phyloP scores from a whole-genome alignment of 2,329 filamentous ascomycete species.

The Acephala macrosclerotiorum region DNA sequence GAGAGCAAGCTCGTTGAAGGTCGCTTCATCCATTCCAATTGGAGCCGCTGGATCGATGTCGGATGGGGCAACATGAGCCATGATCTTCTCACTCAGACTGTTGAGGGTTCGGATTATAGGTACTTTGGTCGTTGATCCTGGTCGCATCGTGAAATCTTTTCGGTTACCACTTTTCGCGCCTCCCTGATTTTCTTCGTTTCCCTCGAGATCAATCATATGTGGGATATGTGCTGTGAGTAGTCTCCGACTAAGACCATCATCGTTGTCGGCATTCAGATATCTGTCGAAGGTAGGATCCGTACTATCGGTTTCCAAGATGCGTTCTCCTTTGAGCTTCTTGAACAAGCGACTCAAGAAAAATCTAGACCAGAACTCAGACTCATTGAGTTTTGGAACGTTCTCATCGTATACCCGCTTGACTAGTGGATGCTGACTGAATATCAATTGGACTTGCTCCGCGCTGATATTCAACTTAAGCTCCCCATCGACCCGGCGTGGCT shows the following conservation, averaged over 20 bases:
- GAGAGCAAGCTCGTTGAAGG: conserved; percentile 77
- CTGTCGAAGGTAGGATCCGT: conserved; percentile 84
- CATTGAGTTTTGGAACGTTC: conserved; percentile 81
- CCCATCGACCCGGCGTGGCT: conserved; percentile 77
- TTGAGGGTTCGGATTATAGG: conserved; percentile 92
- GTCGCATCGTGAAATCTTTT: conserved; percentile 90
- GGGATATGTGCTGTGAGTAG: conserved; percentile 74
- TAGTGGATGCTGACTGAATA: conserved; percentile 91
- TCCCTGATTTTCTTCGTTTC: conserved; percentile 94
- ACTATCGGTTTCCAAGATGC: conserved; percentile 78
- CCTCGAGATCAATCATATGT: conserved; percentile 89
- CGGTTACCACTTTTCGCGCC: conserved; percentile 82
- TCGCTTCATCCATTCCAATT: conserved; percentile 73
- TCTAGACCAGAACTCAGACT: conserved; percentile 87
- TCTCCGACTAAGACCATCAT: conserved; percentile 57
- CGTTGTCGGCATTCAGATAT: conserved; percentile 79
- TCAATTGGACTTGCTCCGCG: conserved; percentile 90
- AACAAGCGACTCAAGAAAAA: conserved; percentile 93
- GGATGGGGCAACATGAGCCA: conserved; percentile 83
- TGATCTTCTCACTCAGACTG: conserved; percentile 89
- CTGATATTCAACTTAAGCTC: conserved; percentile 83
- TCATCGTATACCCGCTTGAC: conserved; percentile 93
- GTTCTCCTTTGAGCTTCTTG: conserved; percentile 91
- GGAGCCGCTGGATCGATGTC: conserved; percentile 73
- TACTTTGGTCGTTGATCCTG: conserved; percentile 74